phyloP scores from a whole-genome alignment of 176 grass and related monocot genomes.

The Zoysia pacifica region DNA sequence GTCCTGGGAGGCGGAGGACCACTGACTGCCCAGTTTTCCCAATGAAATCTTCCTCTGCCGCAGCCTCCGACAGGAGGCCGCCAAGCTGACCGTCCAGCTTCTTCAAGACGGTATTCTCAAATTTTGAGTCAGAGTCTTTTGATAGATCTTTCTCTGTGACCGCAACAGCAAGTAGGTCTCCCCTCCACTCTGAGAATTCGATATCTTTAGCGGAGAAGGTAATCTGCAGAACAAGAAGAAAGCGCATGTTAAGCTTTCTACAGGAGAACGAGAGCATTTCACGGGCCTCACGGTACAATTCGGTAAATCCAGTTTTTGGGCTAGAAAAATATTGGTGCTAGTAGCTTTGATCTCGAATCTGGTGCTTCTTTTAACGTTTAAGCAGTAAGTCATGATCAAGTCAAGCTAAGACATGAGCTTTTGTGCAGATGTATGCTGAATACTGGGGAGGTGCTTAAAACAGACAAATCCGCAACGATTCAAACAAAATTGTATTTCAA shows the following conservation, averaged over 20 bases:
- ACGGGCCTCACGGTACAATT: background rate
- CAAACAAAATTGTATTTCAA: background rate
- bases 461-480: background rate
- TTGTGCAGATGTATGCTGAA: background rate
- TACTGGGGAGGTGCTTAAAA: background rate
- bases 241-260: slow-evolving; percentile 9
- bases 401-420: slow-evolving; percentile 8
- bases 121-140: slow-evolving; percentile 76
- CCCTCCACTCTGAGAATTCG: slow-evolving; percentile 80
- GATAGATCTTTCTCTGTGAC: slow-evolving; percentile 86
- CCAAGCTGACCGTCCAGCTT: slow-evolving; percentile 67
- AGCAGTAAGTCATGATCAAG: slow-evolving; percentile 13
- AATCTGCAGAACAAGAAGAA: slow-evolving; percentile 46
- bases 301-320: background rate
- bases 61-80: slow-evolving; percentile 70
- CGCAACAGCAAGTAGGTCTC: slow-evolving; percentile 74
- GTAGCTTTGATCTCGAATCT: slow-evolving; percentile 28
- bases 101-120: slow-evolving; percentile 71
- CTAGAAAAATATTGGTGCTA: background rate
- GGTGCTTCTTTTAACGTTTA: background rate
- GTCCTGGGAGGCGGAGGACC: slow-evolving; percentile 70
- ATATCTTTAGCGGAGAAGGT: slow-evolving; percentile 64
- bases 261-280: background rate
- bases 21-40: slow-evolving; percentile 72
- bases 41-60: slow-evolving; percentile 79